Conservation (phyloP, 1,284 basidiomycete species). For the Boletus sp. region DNA sequence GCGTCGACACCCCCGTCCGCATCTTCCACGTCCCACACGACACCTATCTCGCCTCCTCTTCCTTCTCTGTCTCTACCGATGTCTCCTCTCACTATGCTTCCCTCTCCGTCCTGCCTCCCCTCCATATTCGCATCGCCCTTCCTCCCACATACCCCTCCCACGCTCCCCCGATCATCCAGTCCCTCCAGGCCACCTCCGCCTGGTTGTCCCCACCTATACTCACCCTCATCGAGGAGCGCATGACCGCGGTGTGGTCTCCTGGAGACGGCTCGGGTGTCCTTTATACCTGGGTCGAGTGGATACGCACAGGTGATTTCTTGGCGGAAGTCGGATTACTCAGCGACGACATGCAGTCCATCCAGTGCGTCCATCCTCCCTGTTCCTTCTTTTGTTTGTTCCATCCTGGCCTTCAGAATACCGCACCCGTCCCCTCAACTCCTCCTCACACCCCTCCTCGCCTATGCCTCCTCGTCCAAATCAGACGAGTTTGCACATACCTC, state of each 20-base stretch:
- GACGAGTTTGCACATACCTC: conserved; percentile 56
- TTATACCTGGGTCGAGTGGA: conserved; percentile 67
- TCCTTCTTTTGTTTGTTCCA: conserved; percentile 2
- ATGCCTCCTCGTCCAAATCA: conserved; percentile 45
- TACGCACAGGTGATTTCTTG: conserved; percentile 62
- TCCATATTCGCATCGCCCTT: conserved; percentile 54
- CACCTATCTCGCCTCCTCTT: conserved; percentile 11
- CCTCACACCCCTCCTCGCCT: conserved; percentile 42
- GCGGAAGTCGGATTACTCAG: conserved; percentile 36
- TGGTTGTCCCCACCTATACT: conserved; percentile 49
- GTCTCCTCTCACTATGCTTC: neutral
- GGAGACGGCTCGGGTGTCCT: conserved; percentile 57
- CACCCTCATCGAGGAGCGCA: conserved; percentile 35
- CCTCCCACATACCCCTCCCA: conserved; percentile 55
- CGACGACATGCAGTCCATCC: conserved; percentile 33
- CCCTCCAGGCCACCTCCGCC: conserved; percentile 51
- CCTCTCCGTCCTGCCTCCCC: conserved; percentile 51
- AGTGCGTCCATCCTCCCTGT: conserved; percentile 31
- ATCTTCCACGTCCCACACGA: conserved; percentile 35
- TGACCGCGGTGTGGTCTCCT: conserved; percentile 55
- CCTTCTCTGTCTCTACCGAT: neutral
- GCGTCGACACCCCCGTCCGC: conserved; percentile 35
- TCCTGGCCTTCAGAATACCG: conserved; percentile 40
- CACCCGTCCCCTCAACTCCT: conserved; percentile 56
- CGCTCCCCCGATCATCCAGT: conserved; percentile 50